phyloP scores from a whole-genome alignment of 192 early-diverging fungal genomes.

The Coemansia sp. region DNA sequence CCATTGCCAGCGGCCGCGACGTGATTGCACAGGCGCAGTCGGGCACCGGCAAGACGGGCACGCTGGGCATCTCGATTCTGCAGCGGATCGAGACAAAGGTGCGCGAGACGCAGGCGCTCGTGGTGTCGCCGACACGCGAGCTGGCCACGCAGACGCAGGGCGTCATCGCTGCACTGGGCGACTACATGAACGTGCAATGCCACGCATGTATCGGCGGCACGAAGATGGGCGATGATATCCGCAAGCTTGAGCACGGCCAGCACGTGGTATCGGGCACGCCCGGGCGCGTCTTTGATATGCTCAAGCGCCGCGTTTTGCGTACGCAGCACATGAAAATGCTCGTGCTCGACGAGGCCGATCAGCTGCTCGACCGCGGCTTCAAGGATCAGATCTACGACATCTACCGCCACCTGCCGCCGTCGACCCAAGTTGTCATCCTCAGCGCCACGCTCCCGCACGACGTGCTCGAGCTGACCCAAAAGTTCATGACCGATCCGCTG shows the following conservation, averaged over 20 bases:
- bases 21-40: constrained; percentile 98
- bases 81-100: constrained; percentile 86
- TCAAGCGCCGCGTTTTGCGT: constrained; percentile 78
- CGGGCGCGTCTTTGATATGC: constrained; percentile 97
- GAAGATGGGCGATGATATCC: constrained; percentile 87
- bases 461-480: constrained; percentile 93
- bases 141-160: constrained; percentile 93
- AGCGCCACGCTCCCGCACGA: constrained; percentile 93
- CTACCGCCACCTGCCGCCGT: constrained; percentile 87
- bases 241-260: constrained; percentile 85
- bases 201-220: constrained; percentile 96
- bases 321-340: constrained; percentile 91
- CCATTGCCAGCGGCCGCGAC: constrained; percentile 84
- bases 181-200: constrained; percentile 97
- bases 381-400: constrained; percentile 97
- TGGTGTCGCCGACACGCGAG: constrained; percentile 94
- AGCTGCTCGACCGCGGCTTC: constrained; percentile 91
- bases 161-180: constrained; percentile 88
- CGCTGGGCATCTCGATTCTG: constrained; percentile 91
- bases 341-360: constrained; percentile 96
- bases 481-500: constrained; percentile 97
- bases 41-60: constrained; percentile 98
- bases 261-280: constrained; percentile 96
- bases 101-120: constrained; percentile 89
- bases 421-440: constrained; percentile 90